phyloP scores from a whole-genome alignment of 441 rosid species.

The Capsella rubella region DNA sequence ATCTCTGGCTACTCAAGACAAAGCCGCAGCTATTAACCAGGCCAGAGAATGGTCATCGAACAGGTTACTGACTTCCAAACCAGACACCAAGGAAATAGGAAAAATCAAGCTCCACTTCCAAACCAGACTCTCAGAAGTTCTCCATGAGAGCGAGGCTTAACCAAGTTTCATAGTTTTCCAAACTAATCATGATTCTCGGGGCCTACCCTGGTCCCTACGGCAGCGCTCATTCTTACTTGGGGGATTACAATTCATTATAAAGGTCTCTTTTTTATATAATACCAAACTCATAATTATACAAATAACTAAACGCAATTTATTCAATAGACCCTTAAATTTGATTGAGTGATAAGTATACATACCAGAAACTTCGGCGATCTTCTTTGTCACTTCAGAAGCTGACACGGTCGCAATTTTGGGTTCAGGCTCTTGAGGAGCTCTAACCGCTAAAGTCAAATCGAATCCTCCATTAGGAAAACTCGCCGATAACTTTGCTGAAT shows the following conservation, averaged over 20 bases:
- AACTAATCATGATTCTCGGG: neutral
- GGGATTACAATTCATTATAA: neutral
- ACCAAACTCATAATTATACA: neutral
- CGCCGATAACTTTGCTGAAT: slow-evolving; percentile 69
- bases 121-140: neutral
- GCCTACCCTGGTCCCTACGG: neutral
- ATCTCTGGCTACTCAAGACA: neutral
- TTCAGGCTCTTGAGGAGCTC: slow-evolving; percentile 24
- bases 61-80: neutral
- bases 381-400: slow-evolving; percentile 31
- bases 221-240: no score
- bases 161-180: neutral
- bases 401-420: neutral
- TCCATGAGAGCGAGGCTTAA: neutral
- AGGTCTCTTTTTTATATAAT: neutral
- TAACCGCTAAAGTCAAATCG: slow-evolving; percentile 61
- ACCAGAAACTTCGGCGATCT: slow-evolving; percentile 37
- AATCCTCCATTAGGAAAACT: slow-evolving; percentile 81
- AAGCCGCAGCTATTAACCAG: neutral
- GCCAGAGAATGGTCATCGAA: neutral
- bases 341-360: slow-evolving; percentile 11
- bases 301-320: neutral
- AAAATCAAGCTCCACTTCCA: slow-evolving; percentile 8
- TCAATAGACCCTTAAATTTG: neutral
- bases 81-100: neutral